Conservation (phyloP, 805 yeast genomes). For the Naumovozyma castellii region DNA sequence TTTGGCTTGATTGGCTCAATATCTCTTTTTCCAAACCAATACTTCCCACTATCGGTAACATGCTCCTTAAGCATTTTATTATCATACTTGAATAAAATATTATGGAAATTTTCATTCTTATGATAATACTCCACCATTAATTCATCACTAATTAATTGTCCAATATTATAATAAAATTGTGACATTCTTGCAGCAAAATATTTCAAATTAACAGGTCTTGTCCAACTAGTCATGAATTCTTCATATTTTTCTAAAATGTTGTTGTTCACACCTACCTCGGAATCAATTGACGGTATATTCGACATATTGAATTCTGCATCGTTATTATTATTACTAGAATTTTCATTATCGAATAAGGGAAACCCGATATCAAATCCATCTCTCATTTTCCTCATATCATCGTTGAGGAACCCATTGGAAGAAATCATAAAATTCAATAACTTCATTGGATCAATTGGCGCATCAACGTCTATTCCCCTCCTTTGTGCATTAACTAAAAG, state of each 20-base stretch:
- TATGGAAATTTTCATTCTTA: constrained; percentile 35
- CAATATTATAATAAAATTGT: constrained; percentile 30
- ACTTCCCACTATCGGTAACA: constrained; percentile 31
- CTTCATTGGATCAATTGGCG: constrained; percentile 37
- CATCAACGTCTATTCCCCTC: constrained; percentile 41
- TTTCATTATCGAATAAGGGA: constrained; percentile 30
- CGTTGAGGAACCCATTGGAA: constrained; percentile 29
- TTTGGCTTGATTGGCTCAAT: constrained; percentile 38
- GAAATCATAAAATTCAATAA: constrained; percentile 34
- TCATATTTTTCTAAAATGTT: constrained; percentile 18
- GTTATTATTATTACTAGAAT: not conserved
- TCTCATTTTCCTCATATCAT: constrained; percentile 39
- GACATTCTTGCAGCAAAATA: constrained; percentile 48
- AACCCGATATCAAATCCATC: constrained; percentile 39
- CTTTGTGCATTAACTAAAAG: constrained; percentile 39
- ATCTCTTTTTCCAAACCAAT: constrained; percentile 51
- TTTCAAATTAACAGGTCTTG: constrained; percentile 43
- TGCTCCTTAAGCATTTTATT: constrained; percentile 22
- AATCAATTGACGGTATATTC: too few relatives aligned
- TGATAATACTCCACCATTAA: constrained; percentile 46
- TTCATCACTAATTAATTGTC: constrained; percentile 30
- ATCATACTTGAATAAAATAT: constrained; percentile 33
- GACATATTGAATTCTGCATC: constrained; percentile 1
- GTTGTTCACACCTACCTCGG: too few relatives aligned
- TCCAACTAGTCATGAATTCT: constrained; percentile 38